Percentiles rank a stretch among this genome's conserved stretches.
Conservation (phyloP, 768 basidiomycete genomes). For the Flagelloscypha sp. region DNA sequence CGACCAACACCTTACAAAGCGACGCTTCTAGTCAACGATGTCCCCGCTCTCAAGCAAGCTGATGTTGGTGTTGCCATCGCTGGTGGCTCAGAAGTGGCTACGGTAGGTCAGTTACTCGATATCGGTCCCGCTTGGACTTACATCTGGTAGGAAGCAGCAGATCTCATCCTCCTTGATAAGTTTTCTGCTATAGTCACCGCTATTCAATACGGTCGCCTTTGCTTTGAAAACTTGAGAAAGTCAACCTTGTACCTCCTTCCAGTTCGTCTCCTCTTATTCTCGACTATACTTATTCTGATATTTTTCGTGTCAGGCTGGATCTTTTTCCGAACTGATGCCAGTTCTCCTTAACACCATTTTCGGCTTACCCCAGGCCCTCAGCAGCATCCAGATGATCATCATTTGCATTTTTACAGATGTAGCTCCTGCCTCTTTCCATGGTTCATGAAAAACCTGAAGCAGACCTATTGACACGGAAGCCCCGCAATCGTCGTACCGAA, state of each 20-base stretch:
- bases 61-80: conserved; percentile 60
- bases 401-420: conserved; percentile 56
- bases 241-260: conserved; percentile 42
- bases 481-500: conserved; percentile 48
- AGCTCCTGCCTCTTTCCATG: conserved; percentile 41
- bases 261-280: conserved; percentile 15
- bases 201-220: conserved; percentile 57
- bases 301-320: conserved; percentile 10
- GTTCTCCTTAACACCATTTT: conserved; percentile 41
- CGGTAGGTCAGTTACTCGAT: conserved; percentile 9
- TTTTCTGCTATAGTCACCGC: conserved; percentile 59
- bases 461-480: conserved; percentile 46
- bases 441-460: conserved; percentile 55
- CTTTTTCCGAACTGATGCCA: conserved; percentile 56
- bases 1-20: background rate
- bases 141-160: conserved; percentile 38
- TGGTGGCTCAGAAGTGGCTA: conserved; percentile 41
- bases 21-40: conserved; percentile 38
- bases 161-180: conserved; percentile 56
- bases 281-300: background rate
- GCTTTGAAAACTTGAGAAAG: conserved; percentile 59
- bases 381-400: conserved; percentile 36
- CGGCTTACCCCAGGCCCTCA: conserved; percentile 27
- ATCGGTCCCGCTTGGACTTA: background rate
- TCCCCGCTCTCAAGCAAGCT: conserved; percentile 48